Conservation (phyloP, 306 rosid species). For the Ormosia semicastrata region DNA sequence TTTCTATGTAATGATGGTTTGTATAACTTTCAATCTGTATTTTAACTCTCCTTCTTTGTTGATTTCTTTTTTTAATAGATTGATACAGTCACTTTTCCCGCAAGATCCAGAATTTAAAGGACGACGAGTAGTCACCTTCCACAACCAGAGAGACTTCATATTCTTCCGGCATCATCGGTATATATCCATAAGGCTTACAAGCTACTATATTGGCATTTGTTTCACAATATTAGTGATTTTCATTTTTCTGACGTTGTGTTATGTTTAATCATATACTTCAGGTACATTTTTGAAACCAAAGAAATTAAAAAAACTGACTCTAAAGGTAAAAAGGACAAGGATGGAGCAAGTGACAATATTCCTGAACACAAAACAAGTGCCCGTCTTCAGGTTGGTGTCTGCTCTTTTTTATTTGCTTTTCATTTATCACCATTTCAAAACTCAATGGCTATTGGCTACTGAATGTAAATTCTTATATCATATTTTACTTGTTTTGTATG, state of each 20-base stretch:
- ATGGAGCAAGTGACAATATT: conserved; percentile 42
- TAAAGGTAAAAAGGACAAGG: conserved; percentile 53
- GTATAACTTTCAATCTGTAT: conserved; percentile 8
- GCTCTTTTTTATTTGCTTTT: conserved; percentile 7
- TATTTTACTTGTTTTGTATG: background rate
- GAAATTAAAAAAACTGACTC: conserved; percentile 54
- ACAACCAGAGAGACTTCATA: conserved; percentile 91
- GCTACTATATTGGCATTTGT: background rate
- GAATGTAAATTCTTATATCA: background rate
- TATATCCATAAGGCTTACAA: conserved; percentile 6
- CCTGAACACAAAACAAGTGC: conserved; percentile 54
- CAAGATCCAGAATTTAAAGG: conserved; percentile 90
- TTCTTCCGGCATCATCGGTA: conserved; percentile 94
- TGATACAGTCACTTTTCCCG: conserved; percentile 81
- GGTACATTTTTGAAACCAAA: conserved; percentile 83
- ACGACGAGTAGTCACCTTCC: conserved; percentile 88
- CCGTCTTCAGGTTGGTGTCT: conserved; percentile 78
- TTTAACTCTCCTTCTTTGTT: conserved; percentile 8
- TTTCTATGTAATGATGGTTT: conserved; percentile 3
- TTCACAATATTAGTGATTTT: background rate
- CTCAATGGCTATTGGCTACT: background rate
- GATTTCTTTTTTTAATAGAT: conserved; percentile 43
- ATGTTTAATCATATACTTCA: conserved; percentile 24
- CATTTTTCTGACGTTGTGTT: conserved; percentile 18
- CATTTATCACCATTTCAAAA: background rate